Evolutionary conservation across 2,329 filamentous ascomycete species (phyloP), one percentile per base, ranked within the genome.

Genomic region (Ramichloridium luteum): DNA sequence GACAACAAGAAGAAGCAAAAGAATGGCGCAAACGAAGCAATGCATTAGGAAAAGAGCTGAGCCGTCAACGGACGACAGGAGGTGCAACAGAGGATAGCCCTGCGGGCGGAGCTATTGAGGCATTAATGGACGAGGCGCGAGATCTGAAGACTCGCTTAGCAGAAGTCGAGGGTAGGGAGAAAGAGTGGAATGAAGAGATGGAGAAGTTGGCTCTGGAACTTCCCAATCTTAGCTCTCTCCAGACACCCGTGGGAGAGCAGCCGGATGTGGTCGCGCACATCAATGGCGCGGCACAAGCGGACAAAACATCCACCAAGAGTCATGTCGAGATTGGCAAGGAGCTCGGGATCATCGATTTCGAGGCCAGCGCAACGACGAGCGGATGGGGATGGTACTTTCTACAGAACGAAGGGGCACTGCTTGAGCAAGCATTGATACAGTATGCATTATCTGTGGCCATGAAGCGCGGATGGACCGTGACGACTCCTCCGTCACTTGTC

Each of bases 351-450:
- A 66, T 98, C 31, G 88, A 98, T 60, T 94, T 98, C 51, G 67
- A 79, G 4, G 77, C 71, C 37, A 84, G 85, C 4, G 78, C 78
- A 2, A 75, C 72, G n/a, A 77, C 83, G 2, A 82, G 79, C 3
- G 90, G 90, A 22, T 98, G 88, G 88, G 90, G 90, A 1, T 98
- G 85, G 83, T 98, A 98, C 62, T 96, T 85, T 58, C 73, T 98
- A 8, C 66, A 83, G n/a, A 83, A 88, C 51, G 86, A 93, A 50
- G 90, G 77, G 6, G 86, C 86, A 0, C 73, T 90, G 55, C 70
- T 98, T n/a, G 90, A 98, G 59, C 88, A 96, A 53, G 90, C 90
- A 0, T 70, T 98, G 3, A 64, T 96, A 9, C 79, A 88, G 54
- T 94, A 92, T 55, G 78, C 90, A 0, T 67, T 96, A 3, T 67